Conservation (phyloP, 73 alveolate genomes). For the Strombidium stylifer region DNA sequence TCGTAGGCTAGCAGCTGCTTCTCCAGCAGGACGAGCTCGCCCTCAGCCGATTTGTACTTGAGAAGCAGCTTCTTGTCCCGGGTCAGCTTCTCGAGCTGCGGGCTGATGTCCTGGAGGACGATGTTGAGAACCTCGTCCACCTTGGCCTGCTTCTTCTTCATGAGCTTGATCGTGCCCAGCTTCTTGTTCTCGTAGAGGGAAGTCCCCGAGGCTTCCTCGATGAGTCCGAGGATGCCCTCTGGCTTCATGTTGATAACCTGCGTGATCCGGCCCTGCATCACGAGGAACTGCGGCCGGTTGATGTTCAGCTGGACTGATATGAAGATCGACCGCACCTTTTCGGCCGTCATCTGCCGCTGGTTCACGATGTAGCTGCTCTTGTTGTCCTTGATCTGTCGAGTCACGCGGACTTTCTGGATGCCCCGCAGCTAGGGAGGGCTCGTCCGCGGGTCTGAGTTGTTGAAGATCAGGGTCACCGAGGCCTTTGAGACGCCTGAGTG, state of each 20-base stretch:
- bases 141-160: conserved; percentile 85
- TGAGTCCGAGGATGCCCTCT: conserved; percentile 66
- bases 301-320: conserved; percentile 86
- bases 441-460: conserved; percentile 80
- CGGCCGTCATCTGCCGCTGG: conserved; percentile 79
- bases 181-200: conserved; percentile 93
- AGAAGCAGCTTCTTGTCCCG: conserved; percentile 4
- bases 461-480: conserved; percentile 93
- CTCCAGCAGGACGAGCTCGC: conserved; percentile 1
- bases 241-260: conserved; percentile 98
- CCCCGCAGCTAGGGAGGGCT: conserved; percentile 42
- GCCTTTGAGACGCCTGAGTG: conserved; percentile 96
- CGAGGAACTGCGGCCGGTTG: conserved; percentile 96
- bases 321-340: conserved; percentile 78
- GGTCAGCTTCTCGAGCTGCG: conserved; percentile 7
- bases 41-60: neutral
- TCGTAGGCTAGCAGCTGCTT: conserved; percentile 12
- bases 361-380: conserved; percentile 78
- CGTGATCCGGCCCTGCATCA: conserved; percentile 98
- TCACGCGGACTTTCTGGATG: conserved; percentile 74
- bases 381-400: conserved; percentile 68
- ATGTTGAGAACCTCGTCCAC: conserved; percentile 65
- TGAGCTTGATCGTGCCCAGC: conserved; percentile 73
- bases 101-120: conserved; percentile 1
- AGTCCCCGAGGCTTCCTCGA: conserved; percentile 99